Percentiles rank a stretch among this genome's conserved stretches.
phyloP scores from a whole-genome alignment of 2,329 filamentous ascomycete genomes.

The Albophoma yamanashiensis region DNA sequence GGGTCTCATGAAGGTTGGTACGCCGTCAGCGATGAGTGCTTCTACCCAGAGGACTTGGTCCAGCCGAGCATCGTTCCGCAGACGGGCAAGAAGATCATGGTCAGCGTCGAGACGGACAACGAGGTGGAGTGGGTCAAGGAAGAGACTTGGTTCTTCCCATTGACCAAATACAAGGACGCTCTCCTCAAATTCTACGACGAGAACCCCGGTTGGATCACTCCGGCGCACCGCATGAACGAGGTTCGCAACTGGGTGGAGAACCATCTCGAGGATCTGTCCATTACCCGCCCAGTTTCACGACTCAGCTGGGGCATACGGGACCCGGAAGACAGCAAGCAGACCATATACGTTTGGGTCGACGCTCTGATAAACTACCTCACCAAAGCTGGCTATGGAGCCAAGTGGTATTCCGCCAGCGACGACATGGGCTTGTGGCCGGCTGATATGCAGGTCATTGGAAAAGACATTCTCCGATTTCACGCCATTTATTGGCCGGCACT shows the following conservation, averaged over 20 bases:
- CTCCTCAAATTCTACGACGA: conserved; percentile 70
- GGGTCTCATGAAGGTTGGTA: conserved; percentile 92
- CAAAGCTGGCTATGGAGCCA: conserved; percentile 59
- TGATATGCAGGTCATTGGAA: conserved; percentile 85
- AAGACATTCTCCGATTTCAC: conserved; percentile 94
- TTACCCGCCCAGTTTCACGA: conserved; percentile 71
- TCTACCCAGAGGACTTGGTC: conserved; percentile 72
- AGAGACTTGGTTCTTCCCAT: conserved; percentile 86
- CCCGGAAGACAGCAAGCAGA: conserved; percentile 73
- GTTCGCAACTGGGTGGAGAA: conserved; percentile 66
- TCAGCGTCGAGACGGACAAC: conserved; percentile 77
- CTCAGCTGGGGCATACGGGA: conserved; percentile 84
- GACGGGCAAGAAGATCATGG: conserved; percentile 76
- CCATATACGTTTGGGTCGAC: conserved; percentile 97
- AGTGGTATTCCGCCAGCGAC: conserved; percentile 55
- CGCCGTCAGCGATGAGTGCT: conserved; percentile 91
- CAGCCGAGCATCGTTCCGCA: conserved; percentile 64
- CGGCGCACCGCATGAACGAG: conserved; percentile 62
- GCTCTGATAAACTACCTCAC: conserved; percentile 91
- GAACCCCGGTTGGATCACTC: conserved; percentile 71
- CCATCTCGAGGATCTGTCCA: conserved; percentile 76
- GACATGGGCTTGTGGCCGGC: conserved; percentile 69
- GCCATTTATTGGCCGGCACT: conserved; percentile 98
- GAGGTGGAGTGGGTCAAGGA: conserved; percentile 94
- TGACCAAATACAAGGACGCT: conserved; percentile 71